Evolutionary conservation across 140 eudicot species (phyloP).

Genomic region (Senecio squalidus): DNA sequence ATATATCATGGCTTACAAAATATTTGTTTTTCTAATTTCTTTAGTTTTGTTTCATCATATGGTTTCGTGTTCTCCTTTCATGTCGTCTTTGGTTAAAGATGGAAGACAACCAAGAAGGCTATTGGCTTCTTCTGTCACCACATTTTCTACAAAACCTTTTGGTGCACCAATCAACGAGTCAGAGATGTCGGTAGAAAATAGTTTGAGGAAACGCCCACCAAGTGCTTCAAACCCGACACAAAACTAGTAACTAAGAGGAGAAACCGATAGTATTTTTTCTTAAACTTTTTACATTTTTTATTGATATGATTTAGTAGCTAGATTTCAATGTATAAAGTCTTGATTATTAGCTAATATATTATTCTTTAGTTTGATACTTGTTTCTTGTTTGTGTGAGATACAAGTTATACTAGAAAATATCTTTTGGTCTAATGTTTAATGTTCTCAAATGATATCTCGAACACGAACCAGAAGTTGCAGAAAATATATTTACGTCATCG

Average conservation of each 20-base stretch:
- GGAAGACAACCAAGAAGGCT: constrained; percentile 53
- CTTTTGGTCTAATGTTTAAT: too few species aligned
- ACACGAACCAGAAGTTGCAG: too few species aligned
- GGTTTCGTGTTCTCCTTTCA: constrained; percentile 11
- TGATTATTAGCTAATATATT: constrained; percentile 15
- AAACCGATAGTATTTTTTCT: neutral
- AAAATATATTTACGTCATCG: constrained; percentile 18
- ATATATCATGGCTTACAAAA: constrained; percentile 23
- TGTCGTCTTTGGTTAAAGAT: constrained; percentile 19
- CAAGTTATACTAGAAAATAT: too few species aligned
- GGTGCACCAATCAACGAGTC: constrained; percentile 22
- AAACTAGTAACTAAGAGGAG: constrained; percentile 32
- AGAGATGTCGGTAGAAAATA: constrained; percentile 33
- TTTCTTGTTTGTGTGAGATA: too few species aligned
- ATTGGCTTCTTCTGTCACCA: constrained; percentile 24
- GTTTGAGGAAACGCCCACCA: constrained; percentile 45
- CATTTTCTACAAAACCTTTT: constrained; percentile 18
- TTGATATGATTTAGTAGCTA: too few species aligned
- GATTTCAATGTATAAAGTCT: constrained; percentile 6
- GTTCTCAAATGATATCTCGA: neutral
- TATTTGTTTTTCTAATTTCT: constrained; percentile 30
- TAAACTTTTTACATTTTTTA: constrained; percentile 8
- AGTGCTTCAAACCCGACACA: constrained; percentile 61
- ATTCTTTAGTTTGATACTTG: constrained; percentile 16
- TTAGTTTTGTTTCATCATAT: constrained; percentile 40